These are phyloP conservation scores for Calonectria ilicicola DNA, from an alignment of 2,329 filamentous ascomycete species.

Conservation along the genomic window DNA sequence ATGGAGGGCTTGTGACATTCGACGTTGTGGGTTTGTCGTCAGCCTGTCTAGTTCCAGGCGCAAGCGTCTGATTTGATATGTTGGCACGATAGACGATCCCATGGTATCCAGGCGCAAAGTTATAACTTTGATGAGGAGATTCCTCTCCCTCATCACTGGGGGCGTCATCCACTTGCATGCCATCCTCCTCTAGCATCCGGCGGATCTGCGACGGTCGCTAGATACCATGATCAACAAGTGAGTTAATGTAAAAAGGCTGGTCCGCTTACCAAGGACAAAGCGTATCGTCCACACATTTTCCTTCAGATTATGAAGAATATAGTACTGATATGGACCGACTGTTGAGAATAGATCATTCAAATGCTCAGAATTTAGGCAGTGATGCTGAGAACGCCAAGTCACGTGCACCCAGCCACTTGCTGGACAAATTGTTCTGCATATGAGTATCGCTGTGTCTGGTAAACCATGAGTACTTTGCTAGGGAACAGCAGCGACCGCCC, in stretches of 20 bases:
- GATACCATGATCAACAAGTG: constrained; percentile 7
- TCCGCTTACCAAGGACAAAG: constrained; percentile 47
- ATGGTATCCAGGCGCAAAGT: constrained; percentile 89
- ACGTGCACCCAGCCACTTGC: too few relatives aligned
- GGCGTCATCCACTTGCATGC: constrained; percentile 78
- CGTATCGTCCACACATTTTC: constrained; percentile 54
- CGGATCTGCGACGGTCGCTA: constrained; percentile 84
- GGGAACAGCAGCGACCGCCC: too few relatives aligned
- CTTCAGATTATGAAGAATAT: too few relatives aligned
- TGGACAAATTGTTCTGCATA: too few relatives aligned
- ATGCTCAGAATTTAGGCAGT: too few relatives aligned
- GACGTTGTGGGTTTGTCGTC: constrained; percentile 4
- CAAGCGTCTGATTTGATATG: constrained; percentile 66
- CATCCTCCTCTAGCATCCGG: constrained; percentile 77
- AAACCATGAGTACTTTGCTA: too few relatives aligned
- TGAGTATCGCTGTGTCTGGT: too few relatives aligned
- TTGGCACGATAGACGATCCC: constrained; percentile 89
- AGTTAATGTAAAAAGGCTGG: background rate
- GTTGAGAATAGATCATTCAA: too few relatives aligned
- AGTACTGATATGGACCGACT: too few relatives aligned
- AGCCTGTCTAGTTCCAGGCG: constrained; percentile 53
- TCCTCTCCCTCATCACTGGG: constrained; percentile 76
- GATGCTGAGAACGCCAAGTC: too few relatives aligned
- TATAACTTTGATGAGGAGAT: constrained; percentile 81
- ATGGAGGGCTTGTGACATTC: background rate